These are phyloP conservation scores for Cystobasidium pallidum DNA, from an alignment of 1,284 basidiomycete species.

Conservation along the genomic window DNA sequence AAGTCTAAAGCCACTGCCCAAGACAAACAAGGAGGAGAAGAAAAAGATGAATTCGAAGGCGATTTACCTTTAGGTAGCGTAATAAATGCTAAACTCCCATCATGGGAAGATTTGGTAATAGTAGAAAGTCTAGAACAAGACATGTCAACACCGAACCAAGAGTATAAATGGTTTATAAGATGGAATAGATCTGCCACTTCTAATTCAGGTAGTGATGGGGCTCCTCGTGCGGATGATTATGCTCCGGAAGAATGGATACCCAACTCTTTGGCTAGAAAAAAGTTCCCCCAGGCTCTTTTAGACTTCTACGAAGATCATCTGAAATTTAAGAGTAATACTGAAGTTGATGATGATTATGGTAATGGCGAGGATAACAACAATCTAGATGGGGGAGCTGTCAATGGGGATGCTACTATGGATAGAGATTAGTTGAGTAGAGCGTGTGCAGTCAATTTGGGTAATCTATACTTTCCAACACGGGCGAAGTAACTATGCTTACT, in stretches of 20 bases:
- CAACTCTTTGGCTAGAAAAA: slow-evolving; percentile 20
- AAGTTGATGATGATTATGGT: slow-evolving; percentile 11
- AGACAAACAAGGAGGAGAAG: slow-evolving; percentile 2
- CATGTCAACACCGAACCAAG: not conserved
- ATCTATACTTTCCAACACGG: too few species aligned
- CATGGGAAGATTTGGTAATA: slow-evolving; percentile 27
- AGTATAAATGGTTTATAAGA: slow-evolving; percentile 25
- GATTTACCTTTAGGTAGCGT: not conserved
- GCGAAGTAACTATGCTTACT: too few species aligned
- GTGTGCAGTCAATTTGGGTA: too few species aligned
- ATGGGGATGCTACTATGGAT: not conserved
- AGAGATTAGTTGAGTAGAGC: not conserved
- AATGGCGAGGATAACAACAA: slow-evolving; percentile 1
- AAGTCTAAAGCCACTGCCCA: too few species aligned
- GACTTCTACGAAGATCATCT: slow-evolving; percentile 40
- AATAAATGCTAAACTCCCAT: not conserved
- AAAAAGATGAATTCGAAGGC: slow-evolving; percentile 5
- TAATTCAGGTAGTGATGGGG: too few species aligned
- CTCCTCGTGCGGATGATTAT: too few species aligned
- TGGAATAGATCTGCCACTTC: slow-evolving; percentile 5
- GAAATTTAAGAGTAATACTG: slow-evolving; percentile 16
- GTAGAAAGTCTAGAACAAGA: slow-evolving; percentile 22
- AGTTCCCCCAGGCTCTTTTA: slow-evolving; percentile 38
- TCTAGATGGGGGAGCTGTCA: not conserved
- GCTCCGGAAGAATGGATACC: slow-evolving; percentile 33